Base-by-base conservation (phyloP, 495 filamentous ascomycete genomes). In the Podospora anserina region DNA sequence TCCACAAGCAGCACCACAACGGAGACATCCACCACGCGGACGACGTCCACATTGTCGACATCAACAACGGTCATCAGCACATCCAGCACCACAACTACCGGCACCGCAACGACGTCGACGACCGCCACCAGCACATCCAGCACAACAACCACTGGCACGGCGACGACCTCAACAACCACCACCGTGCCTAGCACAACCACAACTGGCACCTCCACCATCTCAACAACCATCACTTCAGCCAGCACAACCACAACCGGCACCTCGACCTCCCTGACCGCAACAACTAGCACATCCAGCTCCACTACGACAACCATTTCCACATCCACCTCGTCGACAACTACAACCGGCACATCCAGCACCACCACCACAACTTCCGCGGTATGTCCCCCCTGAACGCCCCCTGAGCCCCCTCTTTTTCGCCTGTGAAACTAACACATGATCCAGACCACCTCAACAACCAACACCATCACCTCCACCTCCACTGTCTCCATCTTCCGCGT, bases 171-270 rank as follows among this genome's bases (percentile, higher is more conserved):
- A 26, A 61, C 58, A 23, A 20, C 58, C 58, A 7, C 30, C 18
- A 57, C 18, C 2, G 7, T n/a, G 5, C 56, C 26, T 23, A 59
- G 5, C 56, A 59, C 56, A 16, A 27, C 19, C 6, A 62, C 60
- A 7, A 28, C 60, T 32, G 19, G 19, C 2, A 62, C 60, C 4
- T 26, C 60, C 13, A 44, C n/a, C 3, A 44, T 7, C 4, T 39
- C 61, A 11, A 63, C 61, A 63, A 63, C 16, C 30, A 63, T 32
- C 28, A 63, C 61, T 7, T 7, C 7, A 3, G 18, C 32, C 61
- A 63, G 15, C 18, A 34, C 61, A 15, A 62, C 60, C 4, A 32
- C 23, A 5, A 34, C 23, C 4, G 27, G 26, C 30, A 62, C 27
- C 9, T 28, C 60, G 9, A 62, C 60, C 15, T 11, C 60, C 5